Evolutionary conservation across 2,329 filamentous ascomycete genomes (phyloP), one percentile per base, ranked within the genome.

Genomic region (Tothia fuscella): DNA sequence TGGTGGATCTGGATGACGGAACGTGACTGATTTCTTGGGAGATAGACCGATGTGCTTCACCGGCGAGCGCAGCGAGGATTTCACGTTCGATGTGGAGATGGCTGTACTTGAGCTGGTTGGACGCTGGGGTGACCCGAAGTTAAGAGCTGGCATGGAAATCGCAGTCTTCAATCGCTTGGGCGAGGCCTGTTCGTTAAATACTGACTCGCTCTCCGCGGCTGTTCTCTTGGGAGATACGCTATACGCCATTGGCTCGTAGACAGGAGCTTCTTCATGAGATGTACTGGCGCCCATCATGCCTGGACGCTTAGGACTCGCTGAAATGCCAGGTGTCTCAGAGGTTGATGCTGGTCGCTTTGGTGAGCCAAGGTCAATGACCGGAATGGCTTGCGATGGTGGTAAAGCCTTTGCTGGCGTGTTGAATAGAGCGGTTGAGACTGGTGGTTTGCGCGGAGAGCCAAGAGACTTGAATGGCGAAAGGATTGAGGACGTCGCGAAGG

Each of bases 11-110:
- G 31, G n/a, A 9, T 41, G 28, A n/a, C 34, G 38, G 28, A 28
- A 41, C 28, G 28, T 41, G 5, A 41, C 38, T n/a, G n/a, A n/a
- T 34, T 41, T 41, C 30, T 41, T 41, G 14, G 38, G 38, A 6
- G 38, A 41, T 19, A 22, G 10, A 20, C 16, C 29, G 16, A 6
- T 29, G 26, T 20, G 34, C 38, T 41, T 41, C 29, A 21, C 38
- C 16, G 38, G 38, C 26, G 38, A 41, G 16, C 38, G 38, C 30
- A 41, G 21, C 12, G 38, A 41, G 4, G 38, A 41, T 21, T 41
- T 41, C 20, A 31, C 30, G 19, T 28, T 28, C 10, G 38, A 41
- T 12, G 29, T 19, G 12, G 38, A 30, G 29, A 17, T 32, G 5
- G 28, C 38, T 31, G 29, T 24, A 17, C 10, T 19, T 3, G 14